These are phyloP conservation scores for Cystobasidiopsis lactophilus DNA, from an alignment of 768 basidiomycete species.

Conservation along the genomic window DNA sequence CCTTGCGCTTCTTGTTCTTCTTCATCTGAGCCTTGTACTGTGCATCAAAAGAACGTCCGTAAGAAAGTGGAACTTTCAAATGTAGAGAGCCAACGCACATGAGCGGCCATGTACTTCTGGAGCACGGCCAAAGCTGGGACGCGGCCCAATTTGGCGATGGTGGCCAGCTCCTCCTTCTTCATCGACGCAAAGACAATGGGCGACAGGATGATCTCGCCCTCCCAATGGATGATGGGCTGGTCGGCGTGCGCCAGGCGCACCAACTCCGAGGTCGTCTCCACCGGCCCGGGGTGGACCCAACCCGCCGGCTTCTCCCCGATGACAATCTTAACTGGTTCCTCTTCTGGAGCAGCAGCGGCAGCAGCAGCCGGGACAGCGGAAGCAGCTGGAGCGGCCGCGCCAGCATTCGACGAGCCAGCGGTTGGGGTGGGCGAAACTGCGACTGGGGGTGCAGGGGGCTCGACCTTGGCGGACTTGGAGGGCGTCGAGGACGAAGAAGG, in stretches of 20 bases:
- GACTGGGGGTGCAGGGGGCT: not conserved
- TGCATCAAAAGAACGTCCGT: no score
- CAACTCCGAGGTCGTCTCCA: constrained; percentile 19
- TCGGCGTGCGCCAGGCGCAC: constrained; percentile 12
- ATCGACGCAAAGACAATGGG: constrained; percentile 65
- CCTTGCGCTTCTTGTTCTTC: constrained; percentile 3
- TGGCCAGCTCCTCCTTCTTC: constrained; percentile 45
- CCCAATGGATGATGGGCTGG: constrained; percentile 57
- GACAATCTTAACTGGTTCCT: constrained; percentile 43
- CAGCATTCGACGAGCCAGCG: not conserved
- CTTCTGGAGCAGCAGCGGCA: not conserved
- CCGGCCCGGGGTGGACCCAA: constrained; percentile 34
- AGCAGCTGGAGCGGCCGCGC: constrained; percentile 14
- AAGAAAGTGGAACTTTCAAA: no score
- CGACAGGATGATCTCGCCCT: constrained; percentile 61
- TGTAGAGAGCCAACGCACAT: constrained; percentile 19
- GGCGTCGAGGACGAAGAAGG: not conserved
- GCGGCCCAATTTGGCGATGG: constrained; percentile 58
- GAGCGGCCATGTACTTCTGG: constrained; percentile 63
- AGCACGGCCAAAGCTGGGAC: constrained; percentile 58
- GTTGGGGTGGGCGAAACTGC: not conserved
- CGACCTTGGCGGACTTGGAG: not conserved
- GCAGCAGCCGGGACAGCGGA: constrained; percentile 14
- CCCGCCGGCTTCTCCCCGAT: constrained; percentile 38
- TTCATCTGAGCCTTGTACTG: constrained; percentile 44